Base-by-base conservation (phyloP, 768 basidiomycete genomes). In the Clavulina sp. region DNA sequence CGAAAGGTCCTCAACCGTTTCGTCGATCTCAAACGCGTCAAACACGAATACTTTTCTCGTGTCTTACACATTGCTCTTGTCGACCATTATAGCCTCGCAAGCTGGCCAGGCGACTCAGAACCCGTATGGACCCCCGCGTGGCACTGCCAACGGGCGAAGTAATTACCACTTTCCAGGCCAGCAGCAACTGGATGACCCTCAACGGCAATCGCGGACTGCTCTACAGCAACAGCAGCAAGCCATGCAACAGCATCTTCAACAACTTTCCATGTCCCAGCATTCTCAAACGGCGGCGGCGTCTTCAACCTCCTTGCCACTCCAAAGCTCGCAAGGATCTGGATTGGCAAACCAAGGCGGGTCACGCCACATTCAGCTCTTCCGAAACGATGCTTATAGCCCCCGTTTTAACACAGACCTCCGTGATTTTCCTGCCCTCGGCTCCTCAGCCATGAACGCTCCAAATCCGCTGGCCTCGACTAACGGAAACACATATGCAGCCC, bases 401-500 rank as follows among this genome's bases (percentile, higher is more conserved):
- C 74, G 77, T 44, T 77, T 76, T 46, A 73, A 70, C 55, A 78
- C 86, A 34, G 85, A 87, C 69, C 84, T 78, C 30, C 85, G 84
- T 60, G 85, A 86, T 65, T 86, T 87, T 59, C 85, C 85, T n/a
- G 84, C 83, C 13, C 74, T 88, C 19, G 85, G 85, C 30, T 69
- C 73, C 36, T 78, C 79, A 40, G 72, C 73, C 13, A 72, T 69
- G 32, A 62, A 57, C 68, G 57, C 51, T 54, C 70, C 57, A 69
- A 69, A 54, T 69, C 61, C 60, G 24, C 41, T 9, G 7, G 48
- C 32, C 18, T 7, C 31, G 40, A 61, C 60, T 7, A 60, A 62
- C 6, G 63, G 40, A 24, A 50, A 57, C 4, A 60, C 75, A 55
- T 88, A 87, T 65, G 85, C 86, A 43, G 82, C 72, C 52, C 85